Conservation (phyloP, 2,329 filamentous ascomycete species). For the Geosmithia morbida region DNA sequence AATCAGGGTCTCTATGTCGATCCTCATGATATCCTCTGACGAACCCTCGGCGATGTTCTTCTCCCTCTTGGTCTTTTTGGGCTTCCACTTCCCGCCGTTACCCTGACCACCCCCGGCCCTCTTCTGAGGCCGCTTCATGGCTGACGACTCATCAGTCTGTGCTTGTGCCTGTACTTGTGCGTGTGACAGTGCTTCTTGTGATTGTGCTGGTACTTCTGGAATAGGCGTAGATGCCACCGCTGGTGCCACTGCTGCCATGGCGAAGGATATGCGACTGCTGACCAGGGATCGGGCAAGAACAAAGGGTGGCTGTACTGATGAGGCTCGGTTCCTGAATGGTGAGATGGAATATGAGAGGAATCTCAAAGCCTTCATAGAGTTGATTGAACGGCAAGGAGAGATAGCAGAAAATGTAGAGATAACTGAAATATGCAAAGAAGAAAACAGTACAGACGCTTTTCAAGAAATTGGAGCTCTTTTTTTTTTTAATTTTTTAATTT, state of each 20-base stretch:
- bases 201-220: neutral
- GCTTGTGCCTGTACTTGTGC: too few species aligned
- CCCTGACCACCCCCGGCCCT: neutral
- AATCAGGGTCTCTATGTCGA: constrained; percentile 42
- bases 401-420: neutral
- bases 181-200: neutral
- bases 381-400: neutral
- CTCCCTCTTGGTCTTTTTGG: constrained; percentile 42
- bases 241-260: constrained; percentile 1
- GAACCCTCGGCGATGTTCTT: constrained; percentile 47
- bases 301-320: neutral
- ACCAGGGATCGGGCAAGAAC: neutral
- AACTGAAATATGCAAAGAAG: neutral
- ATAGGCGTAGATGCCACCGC: neutral
- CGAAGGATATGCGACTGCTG: neutral
- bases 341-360: neutral
- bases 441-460: neutral
- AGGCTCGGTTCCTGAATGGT: neutral
- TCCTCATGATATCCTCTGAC: constrained; percentile 49
- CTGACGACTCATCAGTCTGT: neutral
- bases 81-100: constrained; percentile 14
- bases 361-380: constrained; percentile 1
- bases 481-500: neutral
- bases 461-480: neutral
- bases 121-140: constrained; percentile 1